Evolutionary conservation across 179 eudicot genomes (phyloP), one percentile per base, ranked within the genome.

Genomic region (Silene coronaria): DNA sequence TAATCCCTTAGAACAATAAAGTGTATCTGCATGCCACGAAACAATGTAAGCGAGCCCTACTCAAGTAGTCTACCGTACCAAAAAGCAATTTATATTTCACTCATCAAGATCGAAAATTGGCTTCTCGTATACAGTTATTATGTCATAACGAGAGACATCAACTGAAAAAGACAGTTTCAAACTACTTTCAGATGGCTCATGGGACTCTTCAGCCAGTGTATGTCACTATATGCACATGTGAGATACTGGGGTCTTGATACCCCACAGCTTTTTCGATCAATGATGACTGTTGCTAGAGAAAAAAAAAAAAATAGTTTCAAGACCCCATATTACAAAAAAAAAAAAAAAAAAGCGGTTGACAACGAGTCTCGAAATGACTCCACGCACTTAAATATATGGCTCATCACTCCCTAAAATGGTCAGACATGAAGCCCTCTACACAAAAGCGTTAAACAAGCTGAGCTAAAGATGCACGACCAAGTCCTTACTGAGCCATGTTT

Each of bases 1-100:
- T 62, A 68, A 58, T n/a, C 32, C 5, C 24, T 80, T 71, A 80
- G 28, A 16, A 45, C 70, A 57, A 71, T 70, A 57, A 14, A 32
- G 53, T 48, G 11, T 9, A 27, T 14, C 24, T 67, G 17, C 13
- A 36, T 76, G 23, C 26, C 64, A 48, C 28, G 70, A 28, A 30
- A 32, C 16, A 32, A 34, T 14, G 23, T 7, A 28, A 32, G 14
- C 1, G 22, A 65, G 69, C 45, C 3, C 23, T 5, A 42, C 32
- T 13, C 27, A 34, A 21, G 21, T 14, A 22, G 30, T 42, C 58
- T n/a, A 69, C 45, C 12, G 12, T 46, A 46, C 14, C 30, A 70
- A 70, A 26, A 51, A 23, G 46, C 46, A 38, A 38, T 11, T 11
- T 6, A n/a, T 4, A 71, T 22, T 71, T 6, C 63, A 70, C 24